phyloP scores from a whole-genome alignment of 257 asterid species.

The Galeopsis tetrahit region DNA sequence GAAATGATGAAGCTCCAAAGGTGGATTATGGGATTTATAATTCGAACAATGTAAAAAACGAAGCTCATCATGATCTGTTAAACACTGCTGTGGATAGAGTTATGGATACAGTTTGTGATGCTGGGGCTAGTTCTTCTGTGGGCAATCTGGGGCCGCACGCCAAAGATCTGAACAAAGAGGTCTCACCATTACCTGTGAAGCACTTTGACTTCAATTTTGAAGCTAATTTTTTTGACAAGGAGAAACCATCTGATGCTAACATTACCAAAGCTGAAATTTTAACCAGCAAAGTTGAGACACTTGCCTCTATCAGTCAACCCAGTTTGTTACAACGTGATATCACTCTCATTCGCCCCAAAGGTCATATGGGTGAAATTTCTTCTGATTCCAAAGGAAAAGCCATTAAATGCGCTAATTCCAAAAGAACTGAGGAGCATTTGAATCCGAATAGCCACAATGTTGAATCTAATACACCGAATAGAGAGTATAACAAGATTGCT shows the following conservation, averaged over 20 bases:
- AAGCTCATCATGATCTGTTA: slow-evolving; percentile 37
- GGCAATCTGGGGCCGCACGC: slow-evolving; percentile 48
- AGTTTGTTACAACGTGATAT: slow-evolving; percentile 28
- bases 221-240: slow-evolving; percentile 45
- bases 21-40: slow-evolving; percentile 40
- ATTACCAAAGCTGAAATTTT: slow-evolving; percentile 34
- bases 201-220: slow-evolving; percentile 87
- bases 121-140: slow-evolving; percentile 46
- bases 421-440: slow-evolving; percentile 36
- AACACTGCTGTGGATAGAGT: slow-evolving; percentile 34
- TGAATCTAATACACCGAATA: slow-evolving; percentile 46
- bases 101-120: slow-evolving; percentile 37
- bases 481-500: slow-evolving; percentile 38
- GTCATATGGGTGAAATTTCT: slow-evolving; percentile 34
- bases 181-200: slow-evolving; percentile 89
- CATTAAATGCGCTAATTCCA: slow-evolving; percentile 37
- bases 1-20: slow-evolving; percentile 41
- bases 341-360: slow-evolving; percentile 31
- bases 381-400: slow-evolving; percentile 40
- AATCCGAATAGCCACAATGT: slow-evolving; percentile 39
- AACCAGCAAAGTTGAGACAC: slow-evolving; percentile 35
- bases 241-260: slow-evolving; percentile 41
- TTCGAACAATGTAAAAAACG: slow-evolving; percentile 49
- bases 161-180: slow-evolving; percentile 60
- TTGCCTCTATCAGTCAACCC: slow-evolving; percentile 43